These are phyloP conservation scores for Purpureocillium takamizusanense DNA, from an alignment of 2,329 filamentous ascomycete species.

Conservation along the genomic window DNA sequence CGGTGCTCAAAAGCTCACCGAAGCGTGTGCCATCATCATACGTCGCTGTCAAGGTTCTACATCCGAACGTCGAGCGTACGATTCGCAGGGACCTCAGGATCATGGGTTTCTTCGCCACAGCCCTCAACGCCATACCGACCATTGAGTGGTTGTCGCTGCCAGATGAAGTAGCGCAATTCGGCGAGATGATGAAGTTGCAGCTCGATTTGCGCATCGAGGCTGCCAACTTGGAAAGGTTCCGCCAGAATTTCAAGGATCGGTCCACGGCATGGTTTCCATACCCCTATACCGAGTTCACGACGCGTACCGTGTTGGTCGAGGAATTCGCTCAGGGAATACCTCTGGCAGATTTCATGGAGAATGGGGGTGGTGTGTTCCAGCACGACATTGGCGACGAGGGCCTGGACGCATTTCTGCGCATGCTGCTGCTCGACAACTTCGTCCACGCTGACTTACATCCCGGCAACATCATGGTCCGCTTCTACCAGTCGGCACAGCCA, in stretches of 20 bases:
- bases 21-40: conserved; percentile 81
- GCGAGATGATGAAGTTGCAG: conserved; percentile 98
- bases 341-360: conserved; percentile 79
- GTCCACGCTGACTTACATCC: conserved; percentile 94
- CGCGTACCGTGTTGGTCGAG: conserved; percentile 84
- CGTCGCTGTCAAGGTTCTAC: conserved; percentile 92
- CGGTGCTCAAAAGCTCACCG: conserved; percentile 77
- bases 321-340: conserved; percentile 95
- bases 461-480: conserved; percentile 98
- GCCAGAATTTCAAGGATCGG: conserved; percentile 80
- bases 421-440: conserved; percentile 96
- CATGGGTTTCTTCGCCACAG: conserved; percentile 81
- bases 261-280: conserved; percentile 96
- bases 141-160: conserved; percentile 97
- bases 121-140: conserved; percentile 81
- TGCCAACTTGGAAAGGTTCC: conserved; percentile 80
- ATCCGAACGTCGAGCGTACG: conserved; percentile 81
- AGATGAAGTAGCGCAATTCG: conserved; percentile 88
- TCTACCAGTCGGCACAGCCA: conserved; percentile 75
- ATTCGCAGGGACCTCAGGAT: conserved; percentile 88
- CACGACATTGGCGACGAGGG: conserved; percentile 92
- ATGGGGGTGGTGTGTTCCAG: conserved; percentile 86
- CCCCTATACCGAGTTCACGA: conserved; percentile 86
- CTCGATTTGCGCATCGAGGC: conserved; percentile 91
- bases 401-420: conserved; percentile 88